Conservation (phyloP, 192 early-diverging fungal genomes). For the Cladochytrium replicatum region DNA sequence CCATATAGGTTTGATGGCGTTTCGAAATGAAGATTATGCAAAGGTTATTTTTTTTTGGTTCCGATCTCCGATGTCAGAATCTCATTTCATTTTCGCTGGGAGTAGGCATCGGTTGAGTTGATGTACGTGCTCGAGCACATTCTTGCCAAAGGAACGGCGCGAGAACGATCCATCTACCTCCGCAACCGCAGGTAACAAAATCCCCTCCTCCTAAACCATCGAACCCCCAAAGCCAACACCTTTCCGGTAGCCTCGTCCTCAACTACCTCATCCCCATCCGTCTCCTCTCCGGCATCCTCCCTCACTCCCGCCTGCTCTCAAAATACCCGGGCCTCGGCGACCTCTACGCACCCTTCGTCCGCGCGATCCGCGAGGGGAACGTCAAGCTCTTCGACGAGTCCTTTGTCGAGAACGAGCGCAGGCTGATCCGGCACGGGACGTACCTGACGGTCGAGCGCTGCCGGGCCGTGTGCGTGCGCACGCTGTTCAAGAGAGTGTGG, state of each 20-base stretch:
- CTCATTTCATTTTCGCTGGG: background rate
- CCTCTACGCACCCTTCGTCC: slow-evolving; percentile 54
- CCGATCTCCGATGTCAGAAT: background rate
- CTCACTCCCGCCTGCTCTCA: slow-evolving; percentile 44
- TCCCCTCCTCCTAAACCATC: slow-evolving; percentile 1
- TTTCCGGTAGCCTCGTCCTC: slow-evolving; percentile 78
- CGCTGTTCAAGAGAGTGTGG: slow-evolving; percentile 71
- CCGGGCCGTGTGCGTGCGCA: slow-evolving; percentile 59
- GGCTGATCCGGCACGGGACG: slow-evolving; percentile 56
- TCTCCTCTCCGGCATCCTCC: slow-evolving; percentile 63
- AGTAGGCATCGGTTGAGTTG: background rate
- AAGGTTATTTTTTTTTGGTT: slow-evolving; percentile 26
- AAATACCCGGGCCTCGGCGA: slow-evolving; percentile 46
- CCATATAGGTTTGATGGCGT: slow-evolving; percentile 78
- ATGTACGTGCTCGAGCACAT: background rate
- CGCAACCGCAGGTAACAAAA: slow-evolving; percentile 7
- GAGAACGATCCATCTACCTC: background rate
- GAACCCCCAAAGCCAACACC: no score
- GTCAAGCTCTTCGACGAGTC: slow-evolving; percentile 62
- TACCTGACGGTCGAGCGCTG: slow-evolving; percentile 76
- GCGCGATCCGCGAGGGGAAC: slow-evolving; percentile 64
- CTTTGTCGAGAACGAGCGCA: slow-evolving; percentile 42
- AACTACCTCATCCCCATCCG: slow-evolving; percentile 69
- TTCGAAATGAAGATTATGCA: slow-evolving; percentile 71
- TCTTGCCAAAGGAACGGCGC: background rate